Evolutionary conservation across 2,329 filamentous ascomycete genomes (phyloP), one percentile per base, ranked within the genome.

Genomic region (Penicillium thymicola): DNA sequence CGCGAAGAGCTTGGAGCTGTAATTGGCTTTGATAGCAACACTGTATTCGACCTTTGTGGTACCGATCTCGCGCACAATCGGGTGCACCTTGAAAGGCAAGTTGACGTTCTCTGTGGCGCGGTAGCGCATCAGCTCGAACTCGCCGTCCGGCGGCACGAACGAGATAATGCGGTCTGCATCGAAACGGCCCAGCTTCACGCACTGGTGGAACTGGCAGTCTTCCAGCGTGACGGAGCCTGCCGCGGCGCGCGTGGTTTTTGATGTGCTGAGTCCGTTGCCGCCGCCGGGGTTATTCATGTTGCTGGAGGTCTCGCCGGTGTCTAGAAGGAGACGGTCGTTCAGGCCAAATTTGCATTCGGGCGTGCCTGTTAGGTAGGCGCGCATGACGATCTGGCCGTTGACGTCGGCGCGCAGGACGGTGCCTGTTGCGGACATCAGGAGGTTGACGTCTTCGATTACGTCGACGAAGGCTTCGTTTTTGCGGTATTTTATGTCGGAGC

Each of bases 381-480:
- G 91, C 94, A 99, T 99, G 68, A 99, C 85, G 69, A 99, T 99
- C 72, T 97, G 92, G 50, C 94, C 94, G 50, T 91, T 96, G 51
- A 99, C 94, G 70, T 99, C 94, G 61, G 94, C 94, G 63, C 94
- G 89, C 13, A 99, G 84, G 28, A 99, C 92, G 23, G 92, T 93
- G 30, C 94, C 94, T 0, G 92, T 94, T 6, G 94, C 94, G n/a
- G 93, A 97, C 89, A 99, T 97, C 70, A 99, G 87, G 57, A 99
- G 84, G 76, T 99, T 99, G 69, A 99, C 93, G 71, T 99, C 94
- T 76, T 99, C 94, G 70, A 99, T 99, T 18, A 99, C 94, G 75
- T 99, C 94, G 65, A 99, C 94, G 70, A 99, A 99, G 32, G 94
- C 94, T 76, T 99, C 94, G 78, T 99, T 99, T 79, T 99, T 99